Conservation (phyloP, 805 yeast species). For the Candida quercuum region DNA sequence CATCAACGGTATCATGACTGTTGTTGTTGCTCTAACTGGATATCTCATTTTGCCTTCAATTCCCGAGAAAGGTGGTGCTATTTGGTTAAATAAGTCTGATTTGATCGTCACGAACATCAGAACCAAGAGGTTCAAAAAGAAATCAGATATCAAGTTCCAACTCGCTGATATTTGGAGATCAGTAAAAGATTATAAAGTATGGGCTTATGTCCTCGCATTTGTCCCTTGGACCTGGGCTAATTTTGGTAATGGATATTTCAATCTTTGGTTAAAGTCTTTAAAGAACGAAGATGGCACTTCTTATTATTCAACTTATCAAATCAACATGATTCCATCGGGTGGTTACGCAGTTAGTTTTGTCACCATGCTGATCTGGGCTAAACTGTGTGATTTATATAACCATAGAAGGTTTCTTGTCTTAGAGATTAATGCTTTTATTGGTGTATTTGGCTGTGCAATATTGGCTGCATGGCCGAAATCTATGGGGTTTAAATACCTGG, state of each 20-base stretch:
- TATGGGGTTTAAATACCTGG: slow-evolving; percentile 7
- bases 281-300: slow-evolving; percentile 9
- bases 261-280: slow-evolving; percentile 13
- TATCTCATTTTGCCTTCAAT: slow-evolving; percentile 33
- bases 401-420: slow-evolving; percentile 5
- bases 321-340: slow-evolving; percentile 19
- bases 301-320: slow-evolving; percentile 6
- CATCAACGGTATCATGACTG: slow-evolving; percentile 14
- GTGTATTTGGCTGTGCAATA: slow-evolving; percentile 6
- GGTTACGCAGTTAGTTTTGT: slow-evolving; percentile 12
- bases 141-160: slow-evolving; percentile 8
- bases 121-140: slow-evolving; percentile 11
- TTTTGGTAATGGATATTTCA: slow-evolving; percentile 9
- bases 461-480: slow-evolving; percentile 9
- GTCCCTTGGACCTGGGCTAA: slow-evolving; percentile 9
- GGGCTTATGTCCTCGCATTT: slow-evolving; percentile 8
- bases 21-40: slow-evolving; percentile 29
- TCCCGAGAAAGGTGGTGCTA: slow-evolving; percentile 23
- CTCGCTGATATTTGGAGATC: slow-evolving; percentile 2
- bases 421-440: slow-evolving; percentile 1
- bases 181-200: slow-evolving; percentile 9
- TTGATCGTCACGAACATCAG: slow-evolving; percentile 23
- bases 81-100: slow-evolving; percentile 29
- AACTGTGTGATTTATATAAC: slow-evolving; percentile 10
- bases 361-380: slow-evolving; percentile 11